phyloP scores from a whole-genome alignment of 2,329 filamentous ascomycete species.

The Cladosporium sp. region DNA sequence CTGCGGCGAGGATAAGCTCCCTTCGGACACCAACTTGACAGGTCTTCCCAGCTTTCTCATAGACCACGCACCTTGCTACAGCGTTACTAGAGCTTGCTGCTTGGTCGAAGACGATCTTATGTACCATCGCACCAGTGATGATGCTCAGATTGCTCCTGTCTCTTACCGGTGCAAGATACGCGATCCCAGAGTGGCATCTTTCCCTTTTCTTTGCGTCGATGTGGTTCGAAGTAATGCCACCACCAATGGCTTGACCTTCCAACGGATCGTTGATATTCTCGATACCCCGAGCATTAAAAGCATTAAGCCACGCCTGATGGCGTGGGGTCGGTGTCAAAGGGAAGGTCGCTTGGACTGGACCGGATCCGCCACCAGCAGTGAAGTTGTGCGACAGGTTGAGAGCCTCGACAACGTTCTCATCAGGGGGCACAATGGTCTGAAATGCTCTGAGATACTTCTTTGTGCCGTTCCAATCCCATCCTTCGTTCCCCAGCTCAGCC shows the following conservation, averaged over 20 bases:
- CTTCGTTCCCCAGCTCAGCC: conserved; percentile 27
- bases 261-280: conserved; percentile 15
- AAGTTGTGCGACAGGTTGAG: conserved; percentile 15
- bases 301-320: conserved; percentile 17
- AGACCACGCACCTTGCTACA: conserved; percentile 12
- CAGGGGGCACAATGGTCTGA: not conserved
- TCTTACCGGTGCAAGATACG: conserved; percentile 18
- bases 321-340: conserved; percentile 9
- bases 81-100: not conserved
- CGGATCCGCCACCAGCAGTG: conserved; percentile 16
- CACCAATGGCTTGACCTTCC: not conserved
- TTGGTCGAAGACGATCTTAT: conserved; percentile 15
- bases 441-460: conserved; percentile 8
- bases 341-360: conserved; percentile 15
- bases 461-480: conserved; percentile 39
- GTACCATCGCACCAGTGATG: conserved; percentile 16
- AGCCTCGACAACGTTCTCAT: not conserved
- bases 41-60: conserved; percentile 14
- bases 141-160: conserved; percentile 17
- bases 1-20: conserved; percentile 58
- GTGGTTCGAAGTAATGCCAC: not conserved
- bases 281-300: conserved; percentile 15
- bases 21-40: conserved; percentile 18
- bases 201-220: conserved; percentile 13
- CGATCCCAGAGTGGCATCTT: conserved; percentile 21